These are phyloP conservation scores for Gaertneriomyces sp. DNA, from an alignment of 192 early-diverging fungal genomes.

Conservation along the genomic window DNA sequence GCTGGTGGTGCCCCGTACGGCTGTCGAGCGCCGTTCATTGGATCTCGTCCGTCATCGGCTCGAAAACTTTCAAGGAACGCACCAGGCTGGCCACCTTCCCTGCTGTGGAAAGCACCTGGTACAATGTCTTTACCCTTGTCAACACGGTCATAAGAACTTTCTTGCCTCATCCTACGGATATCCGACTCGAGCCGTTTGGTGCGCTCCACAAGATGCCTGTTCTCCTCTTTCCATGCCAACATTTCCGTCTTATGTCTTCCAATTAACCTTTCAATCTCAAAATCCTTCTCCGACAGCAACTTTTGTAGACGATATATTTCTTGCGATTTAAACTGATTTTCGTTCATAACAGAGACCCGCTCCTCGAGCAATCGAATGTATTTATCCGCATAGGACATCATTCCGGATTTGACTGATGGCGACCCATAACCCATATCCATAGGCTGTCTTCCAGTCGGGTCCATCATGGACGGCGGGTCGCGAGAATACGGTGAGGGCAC, in stretches of 20 bases:
- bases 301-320: too few relatives aligned
- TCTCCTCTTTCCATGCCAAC: constrained; percentile 2
- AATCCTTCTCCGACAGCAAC: constrained; percentile 3
- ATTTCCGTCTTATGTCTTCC: constrained; percentile 4
- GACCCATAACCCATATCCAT: too few relatives aligned
- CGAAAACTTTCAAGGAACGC: not conserved
- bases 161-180: too few relatives aligned
- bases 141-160: too few relatives aligned
- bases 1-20: not conserved
- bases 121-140: too few relatives aligned
- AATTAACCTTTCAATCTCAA: constrained; percentile 8
- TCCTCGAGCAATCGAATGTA: constrained; percentile 18
- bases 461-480: too few relatives aligned
- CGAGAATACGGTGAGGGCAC: too few relatives aligned
- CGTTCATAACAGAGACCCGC: not conserved
- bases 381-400: constrained; percentile 1
- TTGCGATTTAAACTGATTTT: not conserved
- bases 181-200: not conserved
- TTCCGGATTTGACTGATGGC: too few relatives aligned
- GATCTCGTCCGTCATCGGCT: not conserved
- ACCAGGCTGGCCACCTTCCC: too few relatives aligned
- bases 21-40: not conserved
- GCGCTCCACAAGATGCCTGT: not conserved
- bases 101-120: too few relatives aligned
- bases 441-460: too few relatives aligned